These are phyloP conservation scores for Phialophora tarda DNA, from an alignment of 2,329 filamentous ascomycete genomes.

Conservation along the genomic window DNA sequence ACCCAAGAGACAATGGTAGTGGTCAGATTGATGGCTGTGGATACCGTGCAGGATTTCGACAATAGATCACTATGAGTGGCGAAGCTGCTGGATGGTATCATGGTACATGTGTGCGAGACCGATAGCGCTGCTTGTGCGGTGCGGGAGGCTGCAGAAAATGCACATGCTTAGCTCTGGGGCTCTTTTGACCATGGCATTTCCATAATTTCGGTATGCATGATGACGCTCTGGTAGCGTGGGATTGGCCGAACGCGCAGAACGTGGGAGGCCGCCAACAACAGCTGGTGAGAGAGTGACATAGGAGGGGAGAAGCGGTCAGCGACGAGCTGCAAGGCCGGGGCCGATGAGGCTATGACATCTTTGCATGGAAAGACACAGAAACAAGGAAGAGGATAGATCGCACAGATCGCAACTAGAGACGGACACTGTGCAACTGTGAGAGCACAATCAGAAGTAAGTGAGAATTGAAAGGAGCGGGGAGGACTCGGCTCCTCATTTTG, in stretches of 20 bases:
- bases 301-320: constrained; percentile 30
- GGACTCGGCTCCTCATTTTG: background rate
- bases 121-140: constrained; percentile 6
- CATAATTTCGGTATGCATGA: constrained; percentile 23
- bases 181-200: constrained; percentile 24
- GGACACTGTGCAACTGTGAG: background rate
- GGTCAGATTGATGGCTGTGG: constrained; percentile 18
- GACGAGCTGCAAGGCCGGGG: background rate
- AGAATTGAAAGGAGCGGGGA: background rate
- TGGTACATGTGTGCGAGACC: constrained; percentile 5
- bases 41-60: constrained; percentile 17
- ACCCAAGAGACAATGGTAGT: constrained; percentile 1
- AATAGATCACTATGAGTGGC: constrained; percentile 23
- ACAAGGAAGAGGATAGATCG: constrained; percentile 5
- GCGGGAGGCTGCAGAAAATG: constrained; percentile 28
- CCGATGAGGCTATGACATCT: constrained; percentile 12
- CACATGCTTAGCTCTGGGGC: constrained; percentile 29
- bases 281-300: constrained; percentile 17
- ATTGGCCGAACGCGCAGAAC: constrained; percentile 2
- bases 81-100: constrained; percentile 18
- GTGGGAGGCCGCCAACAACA: constrained; percentile 9
- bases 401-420: background rate
- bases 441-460: background rate
- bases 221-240: constrained; percentile 24
- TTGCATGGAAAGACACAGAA: constrained; percentile 1